These are phyloP conservation scores for Rhynchosporium agropyri DNA, from an alignment of 2,329 filamentous ascomycete species.

Conservation along the genomic window DNA sequence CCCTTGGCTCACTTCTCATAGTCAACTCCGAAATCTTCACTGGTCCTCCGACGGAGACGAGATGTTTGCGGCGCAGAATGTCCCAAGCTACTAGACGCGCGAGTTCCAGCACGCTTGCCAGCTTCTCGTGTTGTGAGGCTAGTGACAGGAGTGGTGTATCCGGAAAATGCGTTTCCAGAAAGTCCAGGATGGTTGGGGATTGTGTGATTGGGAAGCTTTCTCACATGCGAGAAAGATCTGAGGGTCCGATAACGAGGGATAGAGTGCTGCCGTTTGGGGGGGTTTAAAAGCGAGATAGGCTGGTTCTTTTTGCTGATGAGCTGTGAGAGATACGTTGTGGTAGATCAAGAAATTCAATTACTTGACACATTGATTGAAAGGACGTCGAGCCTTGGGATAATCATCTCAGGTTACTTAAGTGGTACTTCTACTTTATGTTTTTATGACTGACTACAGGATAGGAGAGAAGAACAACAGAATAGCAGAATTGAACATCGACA, in stretches of 20 bases:
- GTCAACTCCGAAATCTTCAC: slow-evolving; percentile 21
- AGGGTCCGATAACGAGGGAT: slow-evolving; percentile 17
- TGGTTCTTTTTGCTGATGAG: slow-evolving; percentile 9
- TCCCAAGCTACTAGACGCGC: slow-evolving; percentile 26
- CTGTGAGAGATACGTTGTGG: slow-evolving; percentile 19
- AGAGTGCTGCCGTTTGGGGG: slow-evolving; percentile 25
- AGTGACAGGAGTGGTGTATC: slow-evolving; percentile 17
- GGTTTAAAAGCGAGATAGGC: slow-evolving; percentile 21
- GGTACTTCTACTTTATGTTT: too few species aligned
- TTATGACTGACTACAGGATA: too few species aligned
- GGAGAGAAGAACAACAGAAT: too few species aligned
- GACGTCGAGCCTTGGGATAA: too few species aligned
- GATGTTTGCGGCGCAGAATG: slow-evolving; percentile 24
- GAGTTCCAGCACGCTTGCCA: slow-evolving; percentile 22
- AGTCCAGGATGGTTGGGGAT: slow-evolving; percentile 26
- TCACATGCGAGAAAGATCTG: neutral
- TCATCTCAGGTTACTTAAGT: too few species aligned
- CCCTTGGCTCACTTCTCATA: slow-evolving; percentile 19
- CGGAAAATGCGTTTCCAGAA: slow-evolving; percentile 24
- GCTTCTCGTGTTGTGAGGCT: neutral
- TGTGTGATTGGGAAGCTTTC: slow-evolving; percentile 24
- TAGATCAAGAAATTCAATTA: slow-evolving; percentile 15
- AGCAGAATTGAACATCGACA: too few species aligned
- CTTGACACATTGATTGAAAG: neutral
- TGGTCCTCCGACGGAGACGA: slow-evolving; percentile 19